Evolutionary conservation across 208 protist genomes (phyloP), one percentile per base, ranked within the genome.

Genomic region (Wallacemonas sp.): DNA sequence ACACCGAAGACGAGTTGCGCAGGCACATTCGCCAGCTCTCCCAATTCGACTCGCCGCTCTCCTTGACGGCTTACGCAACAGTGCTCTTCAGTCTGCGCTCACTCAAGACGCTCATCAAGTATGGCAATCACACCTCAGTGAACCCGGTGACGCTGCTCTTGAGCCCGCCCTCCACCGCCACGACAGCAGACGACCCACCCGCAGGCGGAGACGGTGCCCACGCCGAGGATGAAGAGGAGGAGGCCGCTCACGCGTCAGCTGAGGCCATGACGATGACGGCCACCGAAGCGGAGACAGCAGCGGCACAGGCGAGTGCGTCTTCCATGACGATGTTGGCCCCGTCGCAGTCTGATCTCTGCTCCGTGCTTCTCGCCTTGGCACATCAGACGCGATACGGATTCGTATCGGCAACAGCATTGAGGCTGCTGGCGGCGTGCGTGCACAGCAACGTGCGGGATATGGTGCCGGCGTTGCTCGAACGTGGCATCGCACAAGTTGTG

Each of bases 401-500:
- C 8, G 62, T 96, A 3, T 46, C 88, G 26, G 64, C 74, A 1
- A 65, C 76, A 4, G 78, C 80, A 2, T 68, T 88, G 41, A 65
- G 67, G 0, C 69, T 93, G 39, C 72, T 96, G 31, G 78, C 82
- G 8, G 82, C 77, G 26, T 93, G 83, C 58, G 75, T 88, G 30
- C 88, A 96, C 73, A 77, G 82, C 80, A 93, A 86, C 56, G 77
- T 94, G 28, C 86, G 86, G 1, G 87, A 96, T 62, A 90, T 94
- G 69, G 86, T 92, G 21, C 91, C 87, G 0, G 72, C 86, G 14
- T 79, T 94, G 15, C 42, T 74, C 1, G 88, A 96, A 69, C 88
- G 84, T 2, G 91, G 88, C 36, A 63, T 94, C 34, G 47, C 93
- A 54, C 65, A 89, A 38, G 86, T 67, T n/a, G 68, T 86, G 12